A percentile compares a stretch with the other conserved stretches of the same genome.
Evolutionary conservation across 2,329 filamentous ascomycete genomes (phyloP).

Genomic region (Ophiostoma novo-ulmi): DNA sequence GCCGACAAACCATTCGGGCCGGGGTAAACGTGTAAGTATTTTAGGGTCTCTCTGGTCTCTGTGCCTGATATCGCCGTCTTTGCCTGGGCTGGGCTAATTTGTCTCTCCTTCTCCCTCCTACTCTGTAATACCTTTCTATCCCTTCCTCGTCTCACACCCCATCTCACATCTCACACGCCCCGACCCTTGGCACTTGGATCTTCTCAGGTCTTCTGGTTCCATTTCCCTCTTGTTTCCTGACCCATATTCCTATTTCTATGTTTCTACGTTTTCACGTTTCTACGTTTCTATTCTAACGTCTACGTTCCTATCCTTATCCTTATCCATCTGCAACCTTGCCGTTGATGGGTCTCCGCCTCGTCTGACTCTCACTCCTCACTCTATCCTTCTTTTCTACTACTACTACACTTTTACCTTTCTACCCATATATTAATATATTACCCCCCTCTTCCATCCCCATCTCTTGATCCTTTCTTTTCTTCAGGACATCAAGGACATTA

Average conservation of each 20-base stretch:
- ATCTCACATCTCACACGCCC: neutral
- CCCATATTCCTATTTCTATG: constrained; percentile 16
- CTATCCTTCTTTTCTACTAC: neutral
- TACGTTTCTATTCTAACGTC: neutral
- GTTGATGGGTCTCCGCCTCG: constrained; percentile 15
- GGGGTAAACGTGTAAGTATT: neutral
- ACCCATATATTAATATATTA: neutral
- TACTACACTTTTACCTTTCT: neutral
- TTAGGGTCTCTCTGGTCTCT: neutral
- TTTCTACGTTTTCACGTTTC: neutral
- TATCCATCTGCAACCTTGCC: constrained; percentile 25
- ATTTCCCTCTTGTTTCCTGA: neutral
- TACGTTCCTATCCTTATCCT: constrained; percentile 16
- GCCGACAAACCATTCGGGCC: neutral
- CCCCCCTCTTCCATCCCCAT: neutral
- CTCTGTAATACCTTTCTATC: neutral
- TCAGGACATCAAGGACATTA: constrained; percentile 15
- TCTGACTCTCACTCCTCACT: neutral
- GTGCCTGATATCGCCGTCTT: neutral
- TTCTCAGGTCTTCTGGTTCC: neutral
- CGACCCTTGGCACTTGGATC: neutral
- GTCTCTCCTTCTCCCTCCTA: too few relatives aligned
- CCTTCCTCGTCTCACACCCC: neutral
- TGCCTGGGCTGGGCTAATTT: neutral
- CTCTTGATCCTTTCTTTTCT: neutral